Evolutionary conservation across 2,329 filamentous ascomycete genomes (phyloP), one percentile per base, ranked within the genome.

Genomic region (Lachnellula hyalina): DNA sequence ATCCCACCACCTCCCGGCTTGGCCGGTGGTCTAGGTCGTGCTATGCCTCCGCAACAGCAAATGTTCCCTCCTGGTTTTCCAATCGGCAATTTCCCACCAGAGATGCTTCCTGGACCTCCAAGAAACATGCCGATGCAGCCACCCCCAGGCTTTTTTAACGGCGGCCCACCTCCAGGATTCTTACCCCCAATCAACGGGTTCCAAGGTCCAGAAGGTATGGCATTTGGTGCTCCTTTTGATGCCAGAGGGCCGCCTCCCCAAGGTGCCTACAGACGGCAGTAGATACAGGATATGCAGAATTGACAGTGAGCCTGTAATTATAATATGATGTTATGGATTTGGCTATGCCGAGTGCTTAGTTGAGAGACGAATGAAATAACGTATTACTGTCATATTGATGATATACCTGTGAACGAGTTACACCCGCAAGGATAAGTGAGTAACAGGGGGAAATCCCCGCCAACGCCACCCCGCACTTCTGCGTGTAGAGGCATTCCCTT

Each of bases 21-120:
- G 9, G 69, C 73, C 21, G 73, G 71, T 36, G 74, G 73, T 58
- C 2, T 59, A 25, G 59, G 60, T n/a, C 63, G 66, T 45, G 64
- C 62, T 60, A 74, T 77, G 58, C 78, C 79, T 15, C 76, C 82
- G 68, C 79, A 78, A 51, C 67, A 67, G 54, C 78, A 77, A 58
- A 83, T 83, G 74, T 84, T 81, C 63, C 80, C 80, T 19, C 80
- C 81, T n/a, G 83, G 79, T 66, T 85, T 85, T 59, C 77, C 80
- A 14, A 77, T 76, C 5, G 73, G 71, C 23, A 72, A 70, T 19
- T 74, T 78, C 66, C 76, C 67, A 42, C 77, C 76, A 1, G 77
- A 80, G 32, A 73, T 70, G 14, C 74, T 83, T 69, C 55, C 59
- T 23, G 63, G 64, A 19, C 63, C 66, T 38, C 64, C 62, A 34